These are phyloP conservation scores for Neonectria hederae DNA, from an alignment of 2,329 filamentous ascomycete species.

Conservation along the genomic window DNA sequence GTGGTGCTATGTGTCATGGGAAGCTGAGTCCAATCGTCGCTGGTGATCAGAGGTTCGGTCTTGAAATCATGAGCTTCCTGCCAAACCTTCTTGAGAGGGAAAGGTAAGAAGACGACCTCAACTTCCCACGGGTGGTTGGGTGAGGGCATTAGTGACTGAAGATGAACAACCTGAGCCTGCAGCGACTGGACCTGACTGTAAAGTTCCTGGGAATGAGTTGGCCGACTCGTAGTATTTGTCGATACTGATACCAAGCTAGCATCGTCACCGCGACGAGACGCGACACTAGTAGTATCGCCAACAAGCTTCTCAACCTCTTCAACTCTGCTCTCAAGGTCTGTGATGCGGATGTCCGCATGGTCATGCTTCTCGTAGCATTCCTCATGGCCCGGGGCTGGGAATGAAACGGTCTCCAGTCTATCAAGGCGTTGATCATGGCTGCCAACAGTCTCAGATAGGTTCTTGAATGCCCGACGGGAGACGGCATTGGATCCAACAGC, in stretches of 20 bases:
- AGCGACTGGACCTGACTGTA: constrained; percentile 61
- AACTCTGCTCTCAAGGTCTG: constrained; percentile 73
- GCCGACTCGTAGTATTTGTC: constrained; percentile 52
- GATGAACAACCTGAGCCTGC: constrained; percentile 60
- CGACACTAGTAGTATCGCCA: constrained; percentile 56
- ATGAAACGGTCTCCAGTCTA: constrained; percentile 74
- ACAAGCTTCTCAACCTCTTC: constrained; percentile 67
- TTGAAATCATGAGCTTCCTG: constrained; percentile 60
- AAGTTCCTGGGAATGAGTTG: constrained; percentile 57
- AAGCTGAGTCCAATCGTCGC: constrained; percentile 66
- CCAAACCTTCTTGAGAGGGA: constrained; percentile 67
- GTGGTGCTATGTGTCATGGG: constrained; percentile 58
- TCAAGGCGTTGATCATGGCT: constrained; percentile 73
- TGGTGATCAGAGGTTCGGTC: constrained; percentile 46
- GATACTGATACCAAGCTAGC: constrained; percentile 59
- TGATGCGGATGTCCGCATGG: constrained; percentile 70
- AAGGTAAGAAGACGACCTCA: constrained; percentile 80
- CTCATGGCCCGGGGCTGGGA: constrained; percentile 72
- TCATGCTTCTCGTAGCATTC: constrained; percentile 76
- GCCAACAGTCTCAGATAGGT: constrained; percentile 62
- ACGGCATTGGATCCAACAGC: constrained; percentile 34
- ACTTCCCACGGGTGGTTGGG: constrained; percentile 74
- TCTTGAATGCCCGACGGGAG: constrained; percentile 52
- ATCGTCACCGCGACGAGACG: constrained; percentile 52
- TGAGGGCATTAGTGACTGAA: constrained; percentile 72